These are phyloP conservation scores for Albophoma yamanashiensis DNA, from an alignment of 2,329 filamentous ascomycete genomes.

Conservation along the genomic window DNA sequence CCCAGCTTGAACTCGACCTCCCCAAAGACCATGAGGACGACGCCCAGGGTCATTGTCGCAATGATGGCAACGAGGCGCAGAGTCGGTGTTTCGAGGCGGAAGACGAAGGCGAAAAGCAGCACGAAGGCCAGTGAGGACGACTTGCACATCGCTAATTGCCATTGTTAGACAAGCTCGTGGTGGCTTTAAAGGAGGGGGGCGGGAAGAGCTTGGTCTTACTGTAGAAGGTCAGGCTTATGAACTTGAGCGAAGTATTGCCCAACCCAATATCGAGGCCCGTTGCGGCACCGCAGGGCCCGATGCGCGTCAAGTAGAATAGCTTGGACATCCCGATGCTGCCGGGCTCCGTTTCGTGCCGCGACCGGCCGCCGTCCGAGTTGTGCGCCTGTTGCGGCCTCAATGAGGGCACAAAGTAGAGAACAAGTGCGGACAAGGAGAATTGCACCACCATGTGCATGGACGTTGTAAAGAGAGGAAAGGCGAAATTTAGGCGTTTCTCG, in stretches of 20 bases:
- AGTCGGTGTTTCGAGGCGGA: slow-evolving; percentile 81
- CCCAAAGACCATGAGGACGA: slow-evolving; percentile 96
- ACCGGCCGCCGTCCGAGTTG: slow-evolving; percentile 37
- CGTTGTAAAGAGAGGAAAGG: slow-evolving; percentile 91
- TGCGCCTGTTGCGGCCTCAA: slow-evolving; percentile 55
- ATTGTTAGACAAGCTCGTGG: slow-evolving; percentile 11
- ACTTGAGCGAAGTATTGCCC: slow-evolving; percentile 91
- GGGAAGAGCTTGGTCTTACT: slow-evolving; percentile 41
- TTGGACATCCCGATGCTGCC: slow-evolving; percentile 63
- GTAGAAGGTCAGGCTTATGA: slow-evolving; percentile 94
- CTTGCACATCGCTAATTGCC: slow-evolving; percentile 77
- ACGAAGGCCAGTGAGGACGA: slow-evolving; percentile 94
- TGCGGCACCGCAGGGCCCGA: slow-evolving; percentile 83
- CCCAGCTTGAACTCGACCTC: slow-evolving; percentile 81
- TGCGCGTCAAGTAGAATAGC: slow-evolving; percentile 83
- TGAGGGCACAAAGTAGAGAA: slow-evolving; percentile 74
- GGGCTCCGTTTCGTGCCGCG: slow-evolving; percentile 43
- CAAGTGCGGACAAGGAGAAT: slow-evolving; percentile 65
- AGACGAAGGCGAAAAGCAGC: slow-evolving; percentile 86
- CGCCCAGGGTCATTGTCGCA: slow-evolving; percentile 79
- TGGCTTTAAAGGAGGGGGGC: not conserved
- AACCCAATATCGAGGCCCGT: slow-evolving; percentile 93
- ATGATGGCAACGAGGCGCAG: slow-evolving; percentile 82
- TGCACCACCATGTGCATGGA: slow-evolving; percentile 94
- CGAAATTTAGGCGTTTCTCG: slow-evolving; percentile 73